phyloP scores from a whole-genome alignment of 805 yeast genomes.

The Monosporozyma solicola region DNA sequence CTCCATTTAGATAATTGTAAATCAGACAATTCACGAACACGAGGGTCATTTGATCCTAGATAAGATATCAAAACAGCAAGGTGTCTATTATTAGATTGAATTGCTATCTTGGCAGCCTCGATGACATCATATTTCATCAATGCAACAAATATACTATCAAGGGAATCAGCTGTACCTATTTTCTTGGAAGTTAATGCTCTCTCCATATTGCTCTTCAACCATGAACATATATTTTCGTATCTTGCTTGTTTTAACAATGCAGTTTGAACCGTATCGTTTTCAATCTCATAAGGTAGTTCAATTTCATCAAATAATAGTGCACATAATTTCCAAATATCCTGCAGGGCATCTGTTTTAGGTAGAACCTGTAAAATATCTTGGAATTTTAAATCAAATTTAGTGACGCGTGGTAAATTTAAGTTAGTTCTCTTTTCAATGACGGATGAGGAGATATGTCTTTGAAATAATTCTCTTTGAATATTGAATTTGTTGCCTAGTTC shows the following conservation, averaged over 20 bases:
- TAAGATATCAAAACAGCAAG: conserved; percentile 61
- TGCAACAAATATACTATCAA: conserved; percentile 43
- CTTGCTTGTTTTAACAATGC: conserved; percentile 30
- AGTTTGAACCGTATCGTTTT: conserved; percentile 15
- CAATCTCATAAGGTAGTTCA: conserved; percentile 13
- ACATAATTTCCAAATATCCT: conserved; percentile 44
- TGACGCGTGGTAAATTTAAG: conserved; percentile 33
- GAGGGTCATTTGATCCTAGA: conserved; percentile 59
- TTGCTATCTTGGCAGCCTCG: conserved; percentile 54
- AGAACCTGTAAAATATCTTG: conserved; percentile 15
- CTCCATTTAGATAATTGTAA: conserved; percentile 64
- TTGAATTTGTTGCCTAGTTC: not conserved
- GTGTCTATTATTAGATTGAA: conserved; percentile 55
- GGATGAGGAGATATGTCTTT: conserved; percentile 19
- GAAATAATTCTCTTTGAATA: not conserved
- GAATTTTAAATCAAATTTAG: conserved; percentile 29
- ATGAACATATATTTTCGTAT: conserved; percentile 40
- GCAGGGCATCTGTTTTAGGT: conserved; percentile 15
- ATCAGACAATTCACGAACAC: conserved; percentile 46
- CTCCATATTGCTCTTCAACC: conserved; percentile 47
- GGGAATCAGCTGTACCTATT: conserved; percentile 29
- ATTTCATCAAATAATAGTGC: conserved; percentile 52
- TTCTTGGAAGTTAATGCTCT: conserved; percentile 29
- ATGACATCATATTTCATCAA: conserved; percentile 48
- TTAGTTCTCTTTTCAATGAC: conserved; percentile 19